Base-by-base conservation (phyloP, 176 grass and related monocot genomes). In the Pharus latifolius region DNA sequence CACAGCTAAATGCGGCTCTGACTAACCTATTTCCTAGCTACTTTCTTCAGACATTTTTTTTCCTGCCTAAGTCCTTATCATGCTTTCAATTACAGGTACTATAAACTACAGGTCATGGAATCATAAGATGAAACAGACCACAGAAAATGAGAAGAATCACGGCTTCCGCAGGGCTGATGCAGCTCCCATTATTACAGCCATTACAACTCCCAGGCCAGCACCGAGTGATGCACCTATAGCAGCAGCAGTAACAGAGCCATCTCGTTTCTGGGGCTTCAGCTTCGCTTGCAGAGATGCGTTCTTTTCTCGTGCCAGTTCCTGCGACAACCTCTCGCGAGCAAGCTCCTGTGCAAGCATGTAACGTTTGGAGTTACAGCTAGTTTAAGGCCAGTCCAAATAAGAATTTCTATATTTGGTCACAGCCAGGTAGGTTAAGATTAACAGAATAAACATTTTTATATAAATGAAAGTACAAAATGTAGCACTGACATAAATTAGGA, bases 111-210 rank as follows among this genome's bases (percentile, higher is more conserved):
- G n/a, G n/a, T n/a, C n/a, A n/a, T n/a, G n/a, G n/a, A n/a, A n/a
- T n/a, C n/a, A n/a, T n/a, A n/a, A n/a, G n/a, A n/a, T n/a, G n/a
- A n/a, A n/a, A 38, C 35, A 38, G 6, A 38, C 35, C 35, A 38
- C 9, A 49, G 6, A 73, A 35, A 17, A 34, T 17, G 56, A 3
- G n/a, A 20, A 68, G 22, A 45, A 63, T 90, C 71, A 92, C 2
- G 93, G 89, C 61, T 97, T 97, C 55, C 94, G 78, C 38, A 92
- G 77, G 13, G 89, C 83, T 72, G 94, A 97, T 57, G 85, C 89
- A 46, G 94, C 94, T 41, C 94, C 94, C 94, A 97, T 97, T 63
- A 92, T 88, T 69, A 97, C 70, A 30, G 93, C 86, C 94, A 97
- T 87, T 65, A 92, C 86, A 71, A 97, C 48, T 23, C 94, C 94